Conservation (phyloP, 2,329 filamentous ascomycete genomes). For the Ilyonectria mors-panacis region DNA sequence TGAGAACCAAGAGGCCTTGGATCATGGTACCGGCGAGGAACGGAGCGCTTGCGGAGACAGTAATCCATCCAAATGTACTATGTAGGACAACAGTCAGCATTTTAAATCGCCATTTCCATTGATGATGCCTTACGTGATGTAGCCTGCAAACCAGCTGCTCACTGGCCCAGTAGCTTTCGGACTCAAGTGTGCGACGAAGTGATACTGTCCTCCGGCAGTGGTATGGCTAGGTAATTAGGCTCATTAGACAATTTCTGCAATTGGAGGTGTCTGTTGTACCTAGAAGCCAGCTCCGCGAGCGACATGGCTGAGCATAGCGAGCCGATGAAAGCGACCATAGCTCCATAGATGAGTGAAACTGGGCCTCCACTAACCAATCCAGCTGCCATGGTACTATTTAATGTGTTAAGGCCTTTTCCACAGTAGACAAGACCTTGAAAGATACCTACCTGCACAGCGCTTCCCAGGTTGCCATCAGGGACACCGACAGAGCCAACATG, state of each 20-base stretch:
- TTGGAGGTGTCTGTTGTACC: not conserved
- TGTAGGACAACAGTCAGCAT: not conserved
- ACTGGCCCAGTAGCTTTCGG: not conserved
- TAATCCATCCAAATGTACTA: constrained; percentile 38
- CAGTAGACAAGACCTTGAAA: not conserved
- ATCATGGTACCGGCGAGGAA: constrained; percentile 38
- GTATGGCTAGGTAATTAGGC: constrained; percentile 16
- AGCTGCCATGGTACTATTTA: constrained; percentile 32
- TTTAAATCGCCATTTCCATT: not conserved
- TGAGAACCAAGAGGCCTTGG: constrained; percentile 37
- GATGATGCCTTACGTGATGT: constrained; percentile 25
- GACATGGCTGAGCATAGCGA: constrained; percentile 39
- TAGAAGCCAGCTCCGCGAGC: constrained; percentile 37
- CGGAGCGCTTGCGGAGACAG: constrained; percentile 31
- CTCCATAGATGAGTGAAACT: constrained; percentile 36
- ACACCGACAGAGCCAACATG: constrained; percentile 32
- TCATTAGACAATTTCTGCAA: not conserved
- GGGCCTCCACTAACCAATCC: constrained; percentile 35
- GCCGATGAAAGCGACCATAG: constrained; percentile 28
- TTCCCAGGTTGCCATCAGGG: constrained; percentile 41
- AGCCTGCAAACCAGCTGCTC: constrained; percentile 37
- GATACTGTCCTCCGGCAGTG: constrained; percentile 38
- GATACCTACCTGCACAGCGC: constrained; percentile 34
- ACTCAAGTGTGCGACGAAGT: constrained; percentile 33
- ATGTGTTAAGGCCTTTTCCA: not conserved